Evolutionary conservation across 345 rosid genomes (phyloP).

Genomic region (Pugionium cornutum): DNA sequence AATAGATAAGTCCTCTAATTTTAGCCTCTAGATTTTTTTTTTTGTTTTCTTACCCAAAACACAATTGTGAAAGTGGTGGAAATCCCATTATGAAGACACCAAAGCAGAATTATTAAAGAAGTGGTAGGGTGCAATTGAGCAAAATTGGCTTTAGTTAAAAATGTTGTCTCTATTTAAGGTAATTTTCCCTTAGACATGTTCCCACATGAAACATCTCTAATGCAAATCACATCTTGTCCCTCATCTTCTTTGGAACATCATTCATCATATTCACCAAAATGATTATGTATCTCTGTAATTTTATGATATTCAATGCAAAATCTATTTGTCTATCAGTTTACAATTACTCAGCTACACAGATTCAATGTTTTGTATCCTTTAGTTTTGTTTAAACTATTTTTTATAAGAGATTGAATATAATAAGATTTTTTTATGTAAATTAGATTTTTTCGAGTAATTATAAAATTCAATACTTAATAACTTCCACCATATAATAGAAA

Average conservation of each 20-base stretch:
- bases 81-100: slow-evolving; percentile 25
- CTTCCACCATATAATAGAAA: too few relatives aligned
- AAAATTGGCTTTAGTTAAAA: slow-evolving; percentile 24
- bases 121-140: slow-evolving; percentile 33
- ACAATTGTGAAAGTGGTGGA: slow-evolving; percentile 1
- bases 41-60: too few relatives aligned
- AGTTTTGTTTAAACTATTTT: too few relatives aligned
- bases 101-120: slow-evolving; percentile 18
- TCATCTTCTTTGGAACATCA: slow-evolving; percentile 25
- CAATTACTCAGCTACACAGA: too few relatives aligned
- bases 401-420: too few relatives aligned
- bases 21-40: neutral
- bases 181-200: slow-evolving; percentile 37
- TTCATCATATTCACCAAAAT: slow-evolving; percentile 24
- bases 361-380: too few relatives aligned
- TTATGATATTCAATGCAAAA: too few relatives aligned
- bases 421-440: too few relatives aligned
- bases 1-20: neutral
- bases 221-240: slow-evolving; percentile 41
- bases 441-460: too few relatives aligned
- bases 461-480: too few relatives aligned
- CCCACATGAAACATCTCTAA: slow-evolving; percentile 39
- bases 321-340: too few relatives aligned
- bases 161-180: slow-evolving; percentile 41
- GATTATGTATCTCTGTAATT: neutral